Evolutionary conservation across 192 early-diverging fungal genomes (phyloP).

Genomic region (Coemansia sp.): DNA sequence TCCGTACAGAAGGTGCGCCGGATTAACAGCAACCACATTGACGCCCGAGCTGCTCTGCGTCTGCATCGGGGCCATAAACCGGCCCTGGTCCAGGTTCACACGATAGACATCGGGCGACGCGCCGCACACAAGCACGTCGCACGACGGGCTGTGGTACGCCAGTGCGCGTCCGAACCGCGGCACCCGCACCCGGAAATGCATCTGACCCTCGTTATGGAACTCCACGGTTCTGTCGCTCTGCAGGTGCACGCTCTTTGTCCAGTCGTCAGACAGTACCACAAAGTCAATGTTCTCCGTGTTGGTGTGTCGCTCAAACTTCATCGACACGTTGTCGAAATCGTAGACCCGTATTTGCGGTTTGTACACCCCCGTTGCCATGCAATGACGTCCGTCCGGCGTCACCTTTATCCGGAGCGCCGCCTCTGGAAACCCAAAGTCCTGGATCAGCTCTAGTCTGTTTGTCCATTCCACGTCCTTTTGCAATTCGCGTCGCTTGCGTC

Average conservation of each 20-base stretch:
- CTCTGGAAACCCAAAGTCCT: constrained; percentile 98
- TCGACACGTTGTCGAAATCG: constrained; percentile 87
- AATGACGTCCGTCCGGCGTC: constrained; percentile 82
- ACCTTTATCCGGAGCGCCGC: constrained; percentile 80
- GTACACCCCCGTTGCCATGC: constrained; percentile 96
- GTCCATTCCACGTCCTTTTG: constrained; percentile 89
- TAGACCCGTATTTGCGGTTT: constrained; percentile 96
- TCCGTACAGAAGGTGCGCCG: constrained; percentile 89
- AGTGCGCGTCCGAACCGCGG: constrained; percentile 93
- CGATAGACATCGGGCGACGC: constrained; percentile 83
- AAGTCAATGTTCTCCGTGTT: constrained; percentile 91
- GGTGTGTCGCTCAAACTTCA: constrained; percentile 98
- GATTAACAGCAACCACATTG: constrained; percentile 76
- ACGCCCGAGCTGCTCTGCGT: constrained; percentile 70
- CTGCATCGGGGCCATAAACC: constrained; percentile 82
- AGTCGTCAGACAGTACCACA: constrained; percentile 87
- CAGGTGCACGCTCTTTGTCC: constrained; percentile 93
- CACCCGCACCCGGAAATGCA: constrained; percentile 92
- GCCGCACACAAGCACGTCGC: constrained; percentile 84
- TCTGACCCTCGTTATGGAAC: constrained; percentile 92
- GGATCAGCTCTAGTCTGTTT: constrained; percentile 91
- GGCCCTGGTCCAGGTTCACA: constrained; percentile 89
- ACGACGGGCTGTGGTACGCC: constrained; percentile 87
- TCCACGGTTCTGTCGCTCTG: constrained; percentile 89
- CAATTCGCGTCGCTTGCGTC: constrained; percentile 79